Conservation (phyloP, 257 asterid genomes). For the Asclepias syriaca region DNA sequence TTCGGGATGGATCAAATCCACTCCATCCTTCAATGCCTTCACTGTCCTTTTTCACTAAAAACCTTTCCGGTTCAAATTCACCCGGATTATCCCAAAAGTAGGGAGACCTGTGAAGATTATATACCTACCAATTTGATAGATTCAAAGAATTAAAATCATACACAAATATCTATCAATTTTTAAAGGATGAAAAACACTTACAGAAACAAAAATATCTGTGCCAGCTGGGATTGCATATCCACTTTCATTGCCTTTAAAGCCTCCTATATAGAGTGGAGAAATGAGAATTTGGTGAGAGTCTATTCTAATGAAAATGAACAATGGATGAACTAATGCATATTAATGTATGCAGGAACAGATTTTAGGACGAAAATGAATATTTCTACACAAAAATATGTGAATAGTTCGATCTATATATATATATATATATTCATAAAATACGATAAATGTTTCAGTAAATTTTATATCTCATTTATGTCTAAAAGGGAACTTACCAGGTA, state of each 20-base stretch:
- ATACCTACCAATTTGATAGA: constrained; percentile 45
- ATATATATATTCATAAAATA: not conserved
- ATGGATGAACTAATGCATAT: not conserved
- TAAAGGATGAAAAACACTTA: constrained; percentile 23
- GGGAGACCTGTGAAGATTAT: constrained; percentile 97
- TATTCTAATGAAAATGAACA: not conserved
- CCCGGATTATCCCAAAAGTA: constrained; percentile 81
- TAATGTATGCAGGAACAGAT: not conserved
- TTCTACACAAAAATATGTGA: not conserved
- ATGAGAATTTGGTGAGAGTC: not conserved
- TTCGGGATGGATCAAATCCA: constrained; percentile 89
- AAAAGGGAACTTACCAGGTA: constrained; percentile 56
- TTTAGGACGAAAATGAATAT: not conserved
- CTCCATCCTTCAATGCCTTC: constrained; percentile 79
- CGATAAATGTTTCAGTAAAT: not conserved
- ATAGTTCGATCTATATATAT: too few species aligned
- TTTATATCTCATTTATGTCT: not conserved
- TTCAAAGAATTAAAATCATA: too few species aligned
- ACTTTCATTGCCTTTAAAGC: constrained; percentile 60
- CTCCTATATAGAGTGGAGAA: constrained; percentile 57
- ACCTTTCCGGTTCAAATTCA: constrained; percentile 92
- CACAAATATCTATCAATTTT: not conserved
- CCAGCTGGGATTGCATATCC: constrained; percentile 83
- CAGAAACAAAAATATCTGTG: constrained; percentile 83
- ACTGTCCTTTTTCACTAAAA: constrained; percentile 46